Percentiles rank a stretch among this genome's conserved stretches.
Conservation (phyloP, 2,329 filamentous ascomycete species). For the Dactylellina leptospora region DNA sequence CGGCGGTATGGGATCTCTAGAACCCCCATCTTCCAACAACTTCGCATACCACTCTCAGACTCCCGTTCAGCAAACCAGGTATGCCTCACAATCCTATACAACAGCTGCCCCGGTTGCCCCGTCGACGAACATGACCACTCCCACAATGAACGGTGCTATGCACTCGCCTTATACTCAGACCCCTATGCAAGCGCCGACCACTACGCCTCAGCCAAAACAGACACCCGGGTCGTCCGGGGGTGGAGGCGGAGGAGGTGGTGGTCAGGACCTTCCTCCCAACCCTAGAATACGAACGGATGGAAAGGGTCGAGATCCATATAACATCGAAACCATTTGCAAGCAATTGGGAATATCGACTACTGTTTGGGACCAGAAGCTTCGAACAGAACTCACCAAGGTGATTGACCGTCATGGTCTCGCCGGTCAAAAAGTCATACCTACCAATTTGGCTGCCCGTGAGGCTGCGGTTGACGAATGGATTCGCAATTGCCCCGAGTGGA, state of each 20-base stretch:
- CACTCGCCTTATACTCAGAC: constrained; percentile 36
- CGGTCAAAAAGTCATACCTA: constrained; percentile 43
- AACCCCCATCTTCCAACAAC: constrained; percentile 32
- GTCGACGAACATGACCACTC: constrained; percentile 38
- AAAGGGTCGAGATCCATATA: constrained; percentile 44
- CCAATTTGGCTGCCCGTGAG: constrained; percentile 39
- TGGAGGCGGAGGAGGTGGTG: neutral
- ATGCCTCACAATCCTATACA: constrained; percentile 35
- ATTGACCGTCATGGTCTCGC: constrained; percentile 43
- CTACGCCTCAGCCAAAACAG: constrained; percentile 37
- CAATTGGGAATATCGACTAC: constrained; percentile 49
- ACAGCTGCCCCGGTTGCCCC: constrained; percentile 47
- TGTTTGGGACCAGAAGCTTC: constrained; percentile 40
- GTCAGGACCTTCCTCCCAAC: constrained; percentile 43
- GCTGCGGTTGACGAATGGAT: constrained; percentile 46
- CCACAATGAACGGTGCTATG: constrained; percentile 40
- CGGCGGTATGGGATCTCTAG: constrained; percentile 34
- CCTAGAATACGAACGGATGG: constrained; percentile 44
- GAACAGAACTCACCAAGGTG: constrained; percentile 42
- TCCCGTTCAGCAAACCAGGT: constrained; percentile 40
- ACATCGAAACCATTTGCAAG: constrained; percentile 50
- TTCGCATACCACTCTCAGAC: constrained; percentile 40
- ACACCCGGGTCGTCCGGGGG: constrained; percentile 17
- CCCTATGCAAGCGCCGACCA: constrained; percentile 24
- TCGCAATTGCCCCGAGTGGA: constrained; percentile 40